These are phyloP conservation scores for Ustilago shanxiensis DNA, from an alignment of 1,284 basidiomycete species.

Conservation along the genomic window DNA sequence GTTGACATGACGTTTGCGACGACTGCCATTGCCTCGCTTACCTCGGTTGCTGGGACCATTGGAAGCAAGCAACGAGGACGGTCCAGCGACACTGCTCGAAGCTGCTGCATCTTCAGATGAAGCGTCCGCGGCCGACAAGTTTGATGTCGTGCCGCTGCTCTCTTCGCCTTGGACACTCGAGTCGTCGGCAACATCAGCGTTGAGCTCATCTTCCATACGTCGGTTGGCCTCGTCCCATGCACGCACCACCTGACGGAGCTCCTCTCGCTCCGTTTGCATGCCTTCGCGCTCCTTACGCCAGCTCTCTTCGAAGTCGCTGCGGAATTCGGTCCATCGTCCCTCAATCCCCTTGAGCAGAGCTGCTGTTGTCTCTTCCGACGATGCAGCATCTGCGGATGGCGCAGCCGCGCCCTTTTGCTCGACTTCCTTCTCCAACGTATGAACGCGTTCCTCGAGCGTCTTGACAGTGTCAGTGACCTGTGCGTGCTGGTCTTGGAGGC, in stretches of 20 bases:
- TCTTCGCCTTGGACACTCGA: constrained; percentile 13
- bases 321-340: constrained; percentile 79
- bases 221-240: constrained; percentile 81
- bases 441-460: constrained; percentile 76
- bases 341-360: constrained; percentile 74
- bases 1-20: constrained; percentile 56
- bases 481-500: constrained; percentile 82
- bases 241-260: constrained; percentile 79
- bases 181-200: constrained; percentile 21
- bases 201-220: constrained; percentile 70
- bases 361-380: constrained; percentile 33
- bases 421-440: constrained; percentile 71
- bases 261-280: constrained; percentile 84
- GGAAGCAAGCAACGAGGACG: constrained; percentile 1
- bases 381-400: neutral
- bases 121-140: constrained; percentile 4
- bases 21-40: constrained; percentile 21
- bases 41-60: constrained; percentile 15
- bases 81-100: constrained; percentile 6
- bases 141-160: constrained; percentile 1
- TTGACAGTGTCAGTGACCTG: constrained; percentile 84
- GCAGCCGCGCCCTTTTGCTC: constrained; percentile 38
- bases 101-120: constrained; percentile 14
- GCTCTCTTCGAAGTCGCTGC: constrained; percentile 67
- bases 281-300: constrained; percentile 78